Evolutionary conservation across 2,329 filamentous ascomycete species (phyloP).

Genomic region (Talaromyces sp.): DNA sequence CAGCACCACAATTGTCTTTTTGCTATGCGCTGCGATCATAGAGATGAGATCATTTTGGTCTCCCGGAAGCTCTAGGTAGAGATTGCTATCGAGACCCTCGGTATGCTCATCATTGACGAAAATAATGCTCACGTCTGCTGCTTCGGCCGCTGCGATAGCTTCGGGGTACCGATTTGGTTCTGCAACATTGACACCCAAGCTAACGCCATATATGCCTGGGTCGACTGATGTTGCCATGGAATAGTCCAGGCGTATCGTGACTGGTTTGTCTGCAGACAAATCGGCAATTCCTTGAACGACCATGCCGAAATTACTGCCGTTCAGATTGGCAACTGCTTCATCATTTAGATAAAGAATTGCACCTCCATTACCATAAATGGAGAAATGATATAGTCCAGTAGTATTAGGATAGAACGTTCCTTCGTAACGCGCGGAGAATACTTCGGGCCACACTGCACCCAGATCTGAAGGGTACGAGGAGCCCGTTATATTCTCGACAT

Average conservation of each 20-base stretch:
- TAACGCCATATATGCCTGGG: background rate
- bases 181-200: background rate
- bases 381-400: background rate
- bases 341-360: background rate
- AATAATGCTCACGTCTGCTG: background rate
- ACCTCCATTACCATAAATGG: background rate
- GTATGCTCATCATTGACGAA: background rate
- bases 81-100: background rate
- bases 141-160: background rate
- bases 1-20: background rate
- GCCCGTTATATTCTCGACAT: background rate
- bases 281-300: background rate
- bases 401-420: background rate
- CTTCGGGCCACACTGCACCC: background rate
- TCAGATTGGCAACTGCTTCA: background rate
- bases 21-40: background rate
- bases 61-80: background rate
- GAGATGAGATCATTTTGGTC: background rate
- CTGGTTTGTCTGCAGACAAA: background rate
- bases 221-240: background rate
- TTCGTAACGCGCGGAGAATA: background rate
- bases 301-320: background rate
- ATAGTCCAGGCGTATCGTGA: background rate
- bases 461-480: background rate
- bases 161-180: background rate